Evolutionary conservation across 768 basidiomycete genomes (phyloP).

Genomic region (Lyophyllum semitale): DNA sequence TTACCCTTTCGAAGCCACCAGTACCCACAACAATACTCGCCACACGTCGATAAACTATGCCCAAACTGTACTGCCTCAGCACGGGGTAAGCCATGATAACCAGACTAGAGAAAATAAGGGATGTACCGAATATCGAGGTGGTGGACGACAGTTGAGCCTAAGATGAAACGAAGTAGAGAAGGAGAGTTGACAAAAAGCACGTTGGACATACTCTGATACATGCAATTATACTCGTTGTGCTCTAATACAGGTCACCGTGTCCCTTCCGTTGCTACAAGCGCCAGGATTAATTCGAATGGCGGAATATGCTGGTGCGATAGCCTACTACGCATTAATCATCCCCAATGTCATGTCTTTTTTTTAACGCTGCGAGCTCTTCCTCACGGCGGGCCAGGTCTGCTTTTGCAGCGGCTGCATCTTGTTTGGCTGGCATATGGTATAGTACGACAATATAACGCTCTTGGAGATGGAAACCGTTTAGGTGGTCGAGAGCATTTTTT

Average conservation of each 20-base stretch:
- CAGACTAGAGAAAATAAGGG: background rate
- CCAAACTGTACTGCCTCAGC: conserved; percentile 45
- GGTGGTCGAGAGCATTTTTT: conserved; percentile 93
- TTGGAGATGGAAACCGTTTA: conserved; percentile 97
- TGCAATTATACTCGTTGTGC: background rate
- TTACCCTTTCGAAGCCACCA: conserved; percentile 45
- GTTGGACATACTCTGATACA: conserved; percentile 10
- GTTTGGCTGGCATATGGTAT: conserved; percentile 97
- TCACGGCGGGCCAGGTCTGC: conserved; percentile 90
- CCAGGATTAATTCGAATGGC: conserved; percentile 5
- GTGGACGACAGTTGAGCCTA: background rate
- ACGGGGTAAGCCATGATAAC: background rate
- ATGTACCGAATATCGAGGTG: background rate
- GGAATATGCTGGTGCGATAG: conserved; percentile 13
- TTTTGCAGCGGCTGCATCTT: conserved; percentile 91
- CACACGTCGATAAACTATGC: conserved; percentile 61
- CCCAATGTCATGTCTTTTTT: conserved; percentile 84
- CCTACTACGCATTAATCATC: conserved; percentile 52
- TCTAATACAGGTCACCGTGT: conserved; percentile 1
- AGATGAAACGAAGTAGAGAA: background rate
- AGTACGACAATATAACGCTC: conserved; percentile 98
- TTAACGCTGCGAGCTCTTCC: conserved; percentile 84
- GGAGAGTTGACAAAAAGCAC: background rate
- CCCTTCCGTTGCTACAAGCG: background rate
- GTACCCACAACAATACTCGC: conserved; percentile 69